phyloP scores from a whole-genome alignment of 495 filamentous ascomycete species.

The Tuber borchii region DNA sequence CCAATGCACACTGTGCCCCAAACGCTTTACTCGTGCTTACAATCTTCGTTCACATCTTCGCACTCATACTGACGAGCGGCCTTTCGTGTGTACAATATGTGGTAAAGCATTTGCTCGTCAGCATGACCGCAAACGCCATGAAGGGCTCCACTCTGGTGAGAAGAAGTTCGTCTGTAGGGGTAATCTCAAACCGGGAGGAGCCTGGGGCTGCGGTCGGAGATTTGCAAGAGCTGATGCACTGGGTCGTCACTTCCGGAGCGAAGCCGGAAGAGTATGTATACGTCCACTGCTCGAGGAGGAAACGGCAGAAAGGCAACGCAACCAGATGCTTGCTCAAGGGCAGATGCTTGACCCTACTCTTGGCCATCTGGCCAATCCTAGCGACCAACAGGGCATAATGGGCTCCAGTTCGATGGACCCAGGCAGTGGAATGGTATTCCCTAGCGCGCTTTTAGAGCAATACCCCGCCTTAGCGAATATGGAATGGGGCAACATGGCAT shows the following conservation, averaged over 20 bases:
- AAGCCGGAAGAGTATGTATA: conserved; percentile 93
- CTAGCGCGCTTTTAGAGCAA: conserved; percentile 79
- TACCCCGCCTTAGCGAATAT: conserved; percentile 82
- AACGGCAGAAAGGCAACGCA: conserved; percentile 63
- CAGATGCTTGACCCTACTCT: conserved; percentile 46
- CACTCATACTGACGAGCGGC: conserved; percentile 85
- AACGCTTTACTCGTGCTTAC: conserved; percentile 81
- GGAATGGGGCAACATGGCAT: conserved; percentile 58
- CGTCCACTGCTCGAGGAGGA: conserved; percentile 91
- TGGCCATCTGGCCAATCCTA: conserved; percentile 44
- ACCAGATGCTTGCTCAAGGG: conserved; percentile 51
- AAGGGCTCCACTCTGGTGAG: conserved; percentile 83
- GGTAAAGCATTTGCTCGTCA: conserved; percentile 95
- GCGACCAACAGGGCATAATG: conserved; percentile 21
- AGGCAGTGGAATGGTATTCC: conserved; percentile 61
- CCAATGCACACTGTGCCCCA: conserved; percentile 77
- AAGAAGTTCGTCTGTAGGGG: conserved; percentile 97
- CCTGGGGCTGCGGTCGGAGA: conserved; percentile 87
- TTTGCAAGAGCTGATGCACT: conserved; percentile 95
- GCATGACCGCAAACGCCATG: conserved; percentile 85
- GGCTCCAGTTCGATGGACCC: conserved; percentile 50
- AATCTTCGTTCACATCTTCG: conserved; percentile 87
- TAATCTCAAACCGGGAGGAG: conserved; percentile 68
- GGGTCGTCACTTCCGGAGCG: conserved; percentile 92
- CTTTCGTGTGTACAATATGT: conserved; percentile 92